Evolutionary conservation across 1,284 basidiomycete species (phyloP).

Genomic region (Amylostereum areolatum): DNA sequence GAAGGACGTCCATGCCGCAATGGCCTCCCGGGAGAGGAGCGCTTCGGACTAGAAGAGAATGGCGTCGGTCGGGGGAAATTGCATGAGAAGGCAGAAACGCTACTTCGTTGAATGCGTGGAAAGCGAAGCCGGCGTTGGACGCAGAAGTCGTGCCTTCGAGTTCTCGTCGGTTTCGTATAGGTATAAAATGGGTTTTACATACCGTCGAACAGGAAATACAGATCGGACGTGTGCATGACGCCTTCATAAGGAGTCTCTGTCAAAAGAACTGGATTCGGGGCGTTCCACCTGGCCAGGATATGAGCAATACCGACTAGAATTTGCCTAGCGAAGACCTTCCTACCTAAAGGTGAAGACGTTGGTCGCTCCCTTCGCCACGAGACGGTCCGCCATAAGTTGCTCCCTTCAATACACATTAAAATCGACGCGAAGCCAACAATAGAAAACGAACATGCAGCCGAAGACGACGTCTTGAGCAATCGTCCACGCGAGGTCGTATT

Average conservation of each 20-base stretch:
- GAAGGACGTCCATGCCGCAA: conserved; percentile 42
- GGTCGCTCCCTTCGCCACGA: conserved; percentile 22
- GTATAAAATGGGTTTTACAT: conserved; percentile 5
- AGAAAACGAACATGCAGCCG: conserved; percentile 36
- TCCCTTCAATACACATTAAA: conserved; percentile 25
- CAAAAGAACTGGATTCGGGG: conserved; percentile 34
- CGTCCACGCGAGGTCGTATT: conserved; percentile 35
- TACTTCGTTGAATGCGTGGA: no score
- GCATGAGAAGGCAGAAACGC: neutral
- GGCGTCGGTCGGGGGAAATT: neutral
- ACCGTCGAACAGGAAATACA: conserved; percentile 40
- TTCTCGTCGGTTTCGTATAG: no score
- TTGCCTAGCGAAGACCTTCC: neutral
- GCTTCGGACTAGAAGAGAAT: conserved; percentile 29
- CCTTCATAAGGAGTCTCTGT: conserved; percentile 31
- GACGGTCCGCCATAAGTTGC: conserved; percentile 30
- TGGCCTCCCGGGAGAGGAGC: conserved; percentile 31
- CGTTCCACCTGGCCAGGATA: conserved; percentile 30
- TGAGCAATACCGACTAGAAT: neutral
- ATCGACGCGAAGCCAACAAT: neutral
- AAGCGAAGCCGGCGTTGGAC: conserved; percentile 27
- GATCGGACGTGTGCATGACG: conserved; percentile 38
- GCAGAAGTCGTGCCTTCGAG: conserved; percentile 9
- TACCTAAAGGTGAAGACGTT: conserved; percentile 32
- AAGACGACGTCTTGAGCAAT: conserved; percentile 39